Conservation (phyloP, 768 basidiomycete genomes). For the Chalciporus pseudorubinellus region DNA sequence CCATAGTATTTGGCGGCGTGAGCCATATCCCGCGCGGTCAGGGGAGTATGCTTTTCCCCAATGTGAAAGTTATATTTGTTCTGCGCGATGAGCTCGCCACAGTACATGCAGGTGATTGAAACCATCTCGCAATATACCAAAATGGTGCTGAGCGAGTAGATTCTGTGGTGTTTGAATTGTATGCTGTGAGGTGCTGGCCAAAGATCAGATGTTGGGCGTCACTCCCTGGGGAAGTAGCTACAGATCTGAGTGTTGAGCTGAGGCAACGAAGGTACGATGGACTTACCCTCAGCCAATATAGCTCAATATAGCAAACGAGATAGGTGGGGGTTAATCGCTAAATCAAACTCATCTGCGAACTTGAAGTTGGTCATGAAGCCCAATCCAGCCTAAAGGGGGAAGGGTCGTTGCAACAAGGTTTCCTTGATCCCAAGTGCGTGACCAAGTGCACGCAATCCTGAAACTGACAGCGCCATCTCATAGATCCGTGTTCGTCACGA, state of each 20-base stretch:
- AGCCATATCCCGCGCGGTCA: slow-evolving; percentile 8
- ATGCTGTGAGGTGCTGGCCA: too few species aligned
- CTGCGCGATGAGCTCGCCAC: slow-evolving; percentile 6
- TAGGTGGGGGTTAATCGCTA: too few species aligned
- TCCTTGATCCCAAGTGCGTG: neutral
- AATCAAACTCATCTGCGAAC: neutral
- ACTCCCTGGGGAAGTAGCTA: too few species aligned
- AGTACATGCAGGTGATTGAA: slow-evolving; percentile 13
- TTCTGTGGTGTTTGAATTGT: neutral
- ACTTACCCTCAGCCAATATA: neutral
- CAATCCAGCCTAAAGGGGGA: neutral
- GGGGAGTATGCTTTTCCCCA: slow-evolving; percentile 8
- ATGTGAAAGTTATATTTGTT: slow-evolving; percentile 10
- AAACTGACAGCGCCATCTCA: neutral
- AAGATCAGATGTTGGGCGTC: too few species aligned
- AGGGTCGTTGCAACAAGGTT: neutral
- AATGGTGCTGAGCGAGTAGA: too few species aligned
- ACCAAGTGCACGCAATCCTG: neutral
- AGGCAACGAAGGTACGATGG: too few species aligned
- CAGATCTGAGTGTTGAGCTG: too few species aligned
- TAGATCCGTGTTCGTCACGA: neutral
- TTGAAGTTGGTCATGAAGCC: neutral
- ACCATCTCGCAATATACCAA: slow-evolving; percentile 1
- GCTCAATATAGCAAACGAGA: neutral
- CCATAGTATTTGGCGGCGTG: neutral